Conservation (phyloP, 345 rosid species). For the Salix caprea region DNA sequence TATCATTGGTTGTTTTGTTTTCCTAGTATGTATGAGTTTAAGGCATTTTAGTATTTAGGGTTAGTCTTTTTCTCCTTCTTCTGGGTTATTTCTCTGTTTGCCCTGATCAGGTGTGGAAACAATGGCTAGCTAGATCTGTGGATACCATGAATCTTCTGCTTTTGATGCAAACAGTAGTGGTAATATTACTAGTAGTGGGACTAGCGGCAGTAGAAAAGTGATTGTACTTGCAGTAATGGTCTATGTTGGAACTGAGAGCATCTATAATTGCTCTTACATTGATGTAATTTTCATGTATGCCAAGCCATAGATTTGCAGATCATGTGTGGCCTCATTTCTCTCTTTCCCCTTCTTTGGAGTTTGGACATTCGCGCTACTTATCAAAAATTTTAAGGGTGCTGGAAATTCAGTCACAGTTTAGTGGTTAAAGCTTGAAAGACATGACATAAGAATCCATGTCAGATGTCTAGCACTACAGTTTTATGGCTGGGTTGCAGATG, state of each 20-base stretch:
- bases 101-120: conserved; percentile 3
- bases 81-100: conserved; percentile 5
- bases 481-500: conserved; percentile 15
- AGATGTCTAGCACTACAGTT: conserved; percentile 6
- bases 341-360: background rate
- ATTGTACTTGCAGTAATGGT: conserved; percentile 28
- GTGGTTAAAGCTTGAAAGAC: conserved; percentile 20
- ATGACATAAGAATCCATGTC: conserved; percentile 20
- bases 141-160: conserved; percentile 29
- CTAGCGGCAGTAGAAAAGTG: conserved; percentile 21
- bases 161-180: conserved; percentile 35
- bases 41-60: conserved; percentile 24
- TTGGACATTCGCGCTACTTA: background rate
- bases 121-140: conserved; percentile 15
- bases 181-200: conserved; percentile 13
- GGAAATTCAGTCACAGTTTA: background rate
- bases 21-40: background rate
- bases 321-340: background rate
- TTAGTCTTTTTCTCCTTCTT: background rate
- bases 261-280: conserved; percentile 24
- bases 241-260: conserved; percentile 22
- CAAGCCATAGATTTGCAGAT: conserved; percentile 26
- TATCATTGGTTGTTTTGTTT: background rate
- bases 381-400: background rate
- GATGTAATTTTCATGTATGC: conserved; percentile 29